These are phyloP conservation scores for Eimeria necatrix DNA, from an alignment of 169 alveolate genomes.

Conservation along the genomic window DNA sequence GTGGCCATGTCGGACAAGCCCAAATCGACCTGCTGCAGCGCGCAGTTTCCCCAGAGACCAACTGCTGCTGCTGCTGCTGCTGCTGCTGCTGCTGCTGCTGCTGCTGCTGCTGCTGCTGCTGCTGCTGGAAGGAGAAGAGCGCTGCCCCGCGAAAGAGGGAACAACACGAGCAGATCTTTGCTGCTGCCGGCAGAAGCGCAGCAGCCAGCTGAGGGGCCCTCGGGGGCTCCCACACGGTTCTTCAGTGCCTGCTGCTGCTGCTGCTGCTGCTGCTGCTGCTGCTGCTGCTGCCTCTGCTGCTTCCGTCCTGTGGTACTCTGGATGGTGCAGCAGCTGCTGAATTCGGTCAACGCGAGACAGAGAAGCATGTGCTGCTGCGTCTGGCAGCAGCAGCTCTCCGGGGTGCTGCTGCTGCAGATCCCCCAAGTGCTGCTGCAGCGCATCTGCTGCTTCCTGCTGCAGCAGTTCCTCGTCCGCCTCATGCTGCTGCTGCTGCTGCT, in stretches of 20 bases:
- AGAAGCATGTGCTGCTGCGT: slow-evolving; percentile 34
- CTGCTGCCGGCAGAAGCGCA: not conserved
- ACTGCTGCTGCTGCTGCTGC: slow-evolving; percentile 15
- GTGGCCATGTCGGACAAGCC: not conserved
- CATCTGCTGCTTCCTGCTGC: slow-evolving; percentile 16
- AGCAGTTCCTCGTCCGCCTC: slow-evolving; percentile 34
- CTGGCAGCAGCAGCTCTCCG: not conserved
- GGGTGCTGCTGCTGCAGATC: slow-evolving; percentile 53
- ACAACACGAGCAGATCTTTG: not conserved
- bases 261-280: not conserved
- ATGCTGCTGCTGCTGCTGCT: not conserved
- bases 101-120: slow-evolving; percentile 23
- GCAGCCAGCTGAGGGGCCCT: not conserved
- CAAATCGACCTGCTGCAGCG: not conserved
- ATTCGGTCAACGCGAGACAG: slow-evolving; percentile 16
- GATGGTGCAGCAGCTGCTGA: slow-evolving; percentile 31
- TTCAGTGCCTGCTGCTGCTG: not conserved
- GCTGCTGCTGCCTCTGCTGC: slow-evolving; percentile 20
- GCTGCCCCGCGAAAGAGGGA: not conserved
- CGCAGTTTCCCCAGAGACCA: not conserved
- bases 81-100: not conserved
- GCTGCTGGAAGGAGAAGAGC: not conserved
- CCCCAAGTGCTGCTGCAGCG: slow-evolving; percentile 32
- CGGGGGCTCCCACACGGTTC: not conserved
- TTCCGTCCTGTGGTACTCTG: slow-evolving; percentile 35